Percentiles rank a stretch among this genome's conserved stretches.
Conservation (phyloP, 2,329 filamentous ascomycete genomes). For the Aspergillus phoenicis region DNA sequence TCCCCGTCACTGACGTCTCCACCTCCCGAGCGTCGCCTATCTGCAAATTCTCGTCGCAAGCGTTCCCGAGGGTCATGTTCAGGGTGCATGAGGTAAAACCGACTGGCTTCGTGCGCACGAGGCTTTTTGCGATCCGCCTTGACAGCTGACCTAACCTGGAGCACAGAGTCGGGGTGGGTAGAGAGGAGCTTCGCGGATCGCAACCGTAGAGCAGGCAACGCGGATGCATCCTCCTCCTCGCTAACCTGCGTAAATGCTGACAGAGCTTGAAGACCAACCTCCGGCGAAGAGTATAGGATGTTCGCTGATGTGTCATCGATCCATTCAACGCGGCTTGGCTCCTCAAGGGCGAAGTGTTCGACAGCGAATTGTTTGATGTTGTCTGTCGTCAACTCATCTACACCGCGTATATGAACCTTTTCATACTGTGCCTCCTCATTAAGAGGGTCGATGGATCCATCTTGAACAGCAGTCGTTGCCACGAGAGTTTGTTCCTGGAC, state of each 20-base stretch:
- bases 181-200: conserved; percentile 70
- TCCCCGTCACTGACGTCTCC: conserved; percentile 44
- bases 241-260: conserved; percentile 48
- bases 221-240: conserved; percentile 43
- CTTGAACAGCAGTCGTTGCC: conserved; percentile 18
- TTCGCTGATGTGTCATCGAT: conserved; percentile 93
- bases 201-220: conserved; percentile 63
- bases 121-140: conserved; percentile 76
- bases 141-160: conserved; percentile 75
- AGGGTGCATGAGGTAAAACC: conserved; percentile 90
- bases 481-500: conserved; percentile 27
- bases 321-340: conserved; percentile 76
- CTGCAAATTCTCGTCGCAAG: conserved; percentile 57
- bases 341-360: conserved; percentile 63
- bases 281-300: conserved; percentile 67
- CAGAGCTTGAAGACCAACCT: conserved; percentile 58
- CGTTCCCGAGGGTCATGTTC: conserved; percentile 82
- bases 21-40: conserved; percentile 45
- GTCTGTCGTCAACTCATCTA: conserved; percentile 77
- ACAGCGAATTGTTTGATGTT: conserved; percentile 76
- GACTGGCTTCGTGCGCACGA: conserved; percentile 77
- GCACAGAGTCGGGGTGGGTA: conserved; percentile 66
- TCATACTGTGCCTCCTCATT: conserved; percentile 45
- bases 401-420: conserved; percentile 81
- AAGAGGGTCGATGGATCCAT: conserved; percentile 30